Evolutionary conservation across 2,329 filamentous ascomycete genomes (phyloP).

Genomic region (Aureobasidium sp.): DNA sequence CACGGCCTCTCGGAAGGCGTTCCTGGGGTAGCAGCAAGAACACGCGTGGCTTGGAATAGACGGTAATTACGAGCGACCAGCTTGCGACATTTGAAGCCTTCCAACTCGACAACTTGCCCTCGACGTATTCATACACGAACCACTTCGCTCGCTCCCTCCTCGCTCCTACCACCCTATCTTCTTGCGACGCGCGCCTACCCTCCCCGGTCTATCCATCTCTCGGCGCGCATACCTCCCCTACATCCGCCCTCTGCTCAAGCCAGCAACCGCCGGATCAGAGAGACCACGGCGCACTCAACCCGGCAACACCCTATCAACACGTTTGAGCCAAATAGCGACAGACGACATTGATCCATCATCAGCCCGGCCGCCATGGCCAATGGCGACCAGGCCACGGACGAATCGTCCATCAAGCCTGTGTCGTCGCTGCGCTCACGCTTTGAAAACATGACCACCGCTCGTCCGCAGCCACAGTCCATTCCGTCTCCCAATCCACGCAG

Average conservation of each 20-base stretch:
- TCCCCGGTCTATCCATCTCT: background rate
- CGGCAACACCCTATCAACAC: background rate
- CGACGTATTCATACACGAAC: background rate
- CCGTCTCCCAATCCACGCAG: conserved; percentile 18
- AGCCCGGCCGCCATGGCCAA: conserved; percentile 9
- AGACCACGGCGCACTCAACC: background rate
- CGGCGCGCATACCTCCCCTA: background rate
- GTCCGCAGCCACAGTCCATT: conserved; percentile 13
- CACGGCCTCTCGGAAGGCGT: background rate
- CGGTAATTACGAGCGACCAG: background rate
- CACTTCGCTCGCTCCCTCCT: background rate
- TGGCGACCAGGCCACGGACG: conserved; percentile 43
- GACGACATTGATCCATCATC: background rate
- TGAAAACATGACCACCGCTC: conserved; percentile 55
- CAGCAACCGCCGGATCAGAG: background rate
- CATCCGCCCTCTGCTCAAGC: background rate
- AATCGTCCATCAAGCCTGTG: conserved; percentile 71
- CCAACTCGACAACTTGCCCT: background rate
- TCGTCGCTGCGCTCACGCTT: conserved; percentile 75
- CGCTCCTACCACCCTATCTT: background rate
- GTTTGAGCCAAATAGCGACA: background rate
- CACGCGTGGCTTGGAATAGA: conserved; percentile 2
- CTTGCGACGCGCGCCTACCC: background rate
- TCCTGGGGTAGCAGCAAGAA: background rate
- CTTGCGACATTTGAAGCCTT: conserved; percentile 3